Base-by-base conservation (phyloP, 202 grass and related monocot genomes). In the Bolboschoenoplectus hybrid region DNA sequence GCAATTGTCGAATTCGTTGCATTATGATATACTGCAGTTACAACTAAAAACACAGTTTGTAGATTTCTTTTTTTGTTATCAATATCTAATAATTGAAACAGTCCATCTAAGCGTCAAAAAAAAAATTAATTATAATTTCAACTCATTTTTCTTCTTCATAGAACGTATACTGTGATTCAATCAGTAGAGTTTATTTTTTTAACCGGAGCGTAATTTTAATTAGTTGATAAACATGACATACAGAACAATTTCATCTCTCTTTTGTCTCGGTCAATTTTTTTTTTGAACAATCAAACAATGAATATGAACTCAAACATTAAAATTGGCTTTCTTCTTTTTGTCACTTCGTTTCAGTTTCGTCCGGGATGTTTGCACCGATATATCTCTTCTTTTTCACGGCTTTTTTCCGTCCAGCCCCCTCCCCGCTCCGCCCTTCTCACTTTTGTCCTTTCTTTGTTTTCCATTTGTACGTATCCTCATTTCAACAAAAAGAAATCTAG, bases 181-280 rank as follows among this genome's bases (percentile, higher is more conserved):
- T 71, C 40, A 45, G 40, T 45, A 70, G 35, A 41, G 3, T 16
- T 65, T 68, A 0, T 13, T 51, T 51, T 75, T 75, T 32, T 13
- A 56, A 34, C 43, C 35, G 55, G 73, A 55, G 4, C 36, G 11
- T 67, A 67, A 67, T 70, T 32, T 51, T 14, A 79, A 79, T 60
- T 80, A 80, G 60, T 8, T 80, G 16, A 14, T 80, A 51, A 74
- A 10, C n/a, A 60, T 80, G 75, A 51, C 45, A 32, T 51, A 51
- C n/a, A 34, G 9, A 50, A 67, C 36, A 74, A 71, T 71, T 74
- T 50, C 0, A 32, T 73, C 7, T 74, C 45, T 49, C 11, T 7
- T 34, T 65, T 35, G 9, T 65, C 26, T 10, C n/a, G 10, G 62
- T 35, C 20, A 35, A 34, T 5, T 63, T 41, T 5, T 5, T 16